Evolutionary conservation across 1,139 yeast species (phyloP).

Genomic region (Saccharomyces pastorianus): DNA sequence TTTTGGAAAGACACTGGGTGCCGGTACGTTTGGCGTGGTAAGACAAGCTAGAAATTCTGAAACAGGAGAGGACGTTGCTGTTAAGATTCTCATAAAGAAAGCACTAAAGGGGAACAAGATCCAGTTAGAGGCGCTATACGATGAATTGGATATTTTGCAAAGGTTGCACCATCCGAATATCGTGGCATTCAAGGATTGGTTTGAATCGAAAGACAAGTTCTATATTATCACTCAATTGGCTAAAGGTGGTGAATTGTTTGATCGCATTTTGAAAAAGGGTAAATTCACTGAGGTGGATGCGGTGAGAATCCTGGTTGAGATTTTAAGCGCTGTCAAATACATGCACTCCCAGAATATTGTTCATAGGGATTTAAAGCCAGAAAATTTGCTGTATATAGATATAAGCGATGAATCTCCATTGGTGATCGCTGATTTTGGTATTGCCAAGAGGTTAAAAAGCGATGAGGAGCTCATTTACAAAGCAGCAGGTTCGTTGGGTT

Average conservation of each 20-base stretch:
- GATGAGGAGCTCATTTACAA: slow-evolving; percentile 58
- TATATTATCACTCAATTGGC: slow-evolving; percentile 72
- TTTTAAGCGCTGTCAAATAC: slow-evolving; percentile 65
- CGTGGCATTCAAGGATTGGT: slow-evolving; percentile 79
- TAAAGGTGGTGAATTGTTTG: slow-evolving; percentile 87
- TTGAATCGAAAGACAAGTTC: slow-evolving; percentile 72
- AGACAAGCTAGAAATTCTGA: slow-evolving; percentile 57
- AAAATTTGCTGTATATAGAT: slow-evolving; percentile 57
- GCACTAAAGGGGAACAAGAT: slow-evolving; percentile 67
- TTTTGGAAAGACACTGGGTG: slow-evolving; percentile 77
- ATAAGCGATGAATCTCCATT: slow-evolving; percentile 50
- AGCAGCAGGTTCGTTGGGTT: slow-evolving; percentile 87
- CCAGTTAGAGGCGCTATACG: slow-evolving; percentile 48
- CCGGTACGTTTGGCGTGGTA: slow-evolving; percentile 88
- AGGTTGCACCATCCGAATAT: slow-evolving; percentile 70
- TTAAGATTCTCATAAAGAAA: slow-evolving; percentile 75
- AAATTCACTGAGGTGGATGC: slow-evolving; percentile 84
- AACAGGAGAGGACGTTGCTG: slow-evolving; percentile 69
- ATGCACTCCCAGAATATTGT: slow-evolving; percentile 70
- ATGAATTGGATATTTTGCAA: slow-evolving; percentile 63
- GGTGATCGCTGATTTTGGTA: slow-evolving; percentile 88
- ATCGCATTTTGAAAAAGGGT: slow-evolving; percentile 68
- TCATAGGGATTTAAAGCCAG: slow-evolving; percentile 88
- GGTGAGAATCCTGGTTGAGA: slow-evolving; percentile 55
- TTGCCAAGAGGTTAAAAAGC: slow-evolving; percentile 61